Evolutionary conservation across 495 filamentous ascomycete species (phyloP), one percentile per base, ranked within the genome.

Genomic region (Thermothielavioides terrestris): DNA sequence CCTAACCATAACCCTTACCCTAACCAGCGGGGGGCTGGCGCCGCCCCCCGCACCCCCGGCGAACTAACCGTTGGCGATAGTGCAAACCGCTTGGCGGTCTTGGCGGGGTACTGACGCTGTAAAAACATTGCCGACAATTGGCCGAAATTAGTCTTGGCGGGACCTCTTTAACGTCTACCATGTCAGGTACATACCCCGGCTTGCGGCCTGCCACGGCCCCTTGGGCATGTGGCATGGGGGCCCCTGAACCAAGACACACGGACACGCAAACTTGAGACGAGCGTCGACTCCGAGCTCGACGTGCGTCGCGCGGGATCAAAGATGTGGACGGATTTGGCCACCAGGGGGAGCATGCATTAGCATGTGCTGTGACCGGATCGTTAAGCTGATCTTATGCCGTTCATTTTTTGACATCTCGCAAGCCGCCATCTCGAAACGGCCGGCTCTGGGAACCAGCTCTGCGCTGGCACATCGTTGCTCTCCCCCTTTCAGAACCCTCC

Each of bases 371-470:
- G 68, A 74, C 68, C 71, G 71, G 70, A 70, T 68, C 64, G 60
- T 61, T 56, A 57, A 62, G 67, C 49, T 71, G 57, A 65, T 72
- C 65, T 75, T 71, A 72, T 73, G 70, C 71, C 70, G 70, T 69
- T 58, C 64, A 52, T 57, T 64, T 38, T 48, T 25, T 21, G 40
- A 56, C 52, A 42, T 37, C 52, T 23, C 56, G 54, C 46, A 50
- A 58, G 46, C 49, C 52, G 50, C 43, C 52, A 55, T 58, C 50
- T 54, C 64, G 52, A 65, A 63, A 64, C 60, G 58, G 44, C 25
- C 31, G 18, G 17, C 36, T 43, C 50, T 39, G 51, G 47, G 18
- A 26, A 20, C 41, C 32, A 14, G 20, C 32, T 23, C 12, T 21
- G 6, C 11, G 15, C 21, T 7, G 17, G 5, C 15, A 26, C 31